A percentile compares a stretch with the other conserved stretches of the same genome.
Evolutionary conservation across 371 early-diverging fungal species (phyloP).

Genomic region (Dichotomocladium elegans): DNA sequence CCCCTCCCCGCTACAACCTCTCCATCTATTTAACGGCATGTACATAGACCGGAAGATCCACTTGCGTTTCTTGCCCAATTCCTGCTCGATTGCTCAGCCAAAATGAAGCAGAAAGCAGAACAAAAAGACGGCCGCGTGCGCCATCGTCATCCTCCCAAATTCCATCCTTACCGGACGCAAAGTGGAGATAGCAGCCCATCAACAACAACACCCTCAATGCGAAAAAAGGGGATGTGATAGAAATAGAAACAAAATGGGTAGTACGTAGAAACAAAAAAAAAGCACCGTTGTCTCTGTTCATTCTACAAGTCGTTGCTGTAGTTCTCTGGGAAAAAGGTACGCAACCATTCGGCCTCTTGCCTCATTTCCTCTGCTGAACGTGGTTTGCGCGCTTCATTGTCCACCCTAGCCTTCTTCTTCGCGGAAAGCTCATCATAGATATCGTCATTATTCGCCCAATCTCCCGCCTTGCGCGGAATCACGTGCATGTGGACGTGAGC

Average conservation of each 20-base stretch:
- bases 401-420: conserved; percentile 48
- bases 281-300: background rate
- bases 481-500: conserved; percentile 95
- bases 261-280: too few relatives aligned
- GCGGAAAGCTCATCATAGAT: conserved; percentile 77
- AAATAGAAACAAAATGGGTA: too few relatives aligned
- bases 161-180: background rate
- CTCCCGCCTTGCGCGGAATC: conserved; percentile 81
- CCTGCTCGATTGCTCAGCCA: conserved; percentile 15
- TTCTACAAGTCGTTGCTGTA: too few relatives aligned
- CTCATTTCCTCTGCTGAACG: conserved; percentile 78
- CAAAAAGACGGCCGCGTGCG: background rate
- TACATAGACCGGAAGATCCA: conserved; percentile 16
- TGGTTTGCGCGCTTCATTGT: conserved; percentile 68
- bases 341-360: conserved; percentile 60
- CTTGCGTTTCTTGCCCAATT: conserved; percentile 16
- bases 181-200: background rate
- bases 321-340: conserved; percentile 38
- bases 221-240: too few relatives aligned
- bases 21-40: background rate
- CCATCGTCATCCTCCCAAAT: background rate
- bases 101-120: conserved; percentile 4
- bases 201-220: background rate
- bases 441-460: conserved; percentile 87
- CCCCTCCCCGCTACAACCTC: background rate